phyloP scores from a whole-genome alignment of 2,329 filamentous ascomycete species.

The Neoscytalidium dimidiatum region DNA sequence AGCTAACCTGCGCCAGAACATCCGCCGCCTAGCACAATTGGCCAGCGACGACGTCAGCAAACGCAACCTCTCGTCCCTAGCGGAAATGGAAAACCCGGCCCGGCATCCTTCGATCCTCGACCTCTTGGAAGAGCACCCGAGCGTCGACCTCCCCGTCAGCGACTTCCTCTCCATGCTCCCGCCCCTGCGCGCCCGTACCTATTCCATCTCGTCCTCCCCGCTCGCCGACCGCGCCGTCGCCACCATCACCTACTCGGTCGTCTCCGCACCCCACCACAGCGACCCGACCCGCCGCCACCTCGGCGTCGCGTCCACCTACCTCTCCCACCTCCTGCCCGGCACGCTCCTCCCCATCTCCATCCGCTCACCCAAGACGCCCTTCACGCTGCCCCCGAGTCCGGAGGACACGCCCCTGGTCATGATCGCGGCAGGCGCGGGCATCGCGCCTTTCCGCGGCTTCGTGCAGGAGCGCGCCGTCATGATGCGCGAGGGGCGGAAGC shows the following conservation, averaged over 20 bases:
- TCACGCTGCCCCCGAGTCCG: conserved; percentile 45
- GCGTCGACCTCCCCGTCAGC: conserved; percentile 62
- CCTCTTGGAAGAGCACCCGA: conserved; percentile 64
- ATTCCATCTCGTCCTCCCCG: conserved; percentile 76
- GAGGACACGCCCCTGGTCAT: conserved; percentile 45
- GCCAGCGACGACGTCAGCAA: conserved; percentile 62
- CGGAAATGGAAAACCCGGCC: too few species aligned
- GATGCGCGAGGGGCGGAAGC: conserved; percentile 48
- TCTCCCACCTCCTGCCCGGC: conserved; percentile 41
- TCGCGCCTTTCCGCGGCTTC: conserved; percentile 47
- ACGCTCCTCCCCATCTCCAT: conserved; percentile 46
- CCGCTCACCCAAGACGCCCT: conserved; percentile 41
- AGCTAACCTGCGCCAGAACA: not conserved
- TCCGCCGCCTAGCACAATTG: not conserved
- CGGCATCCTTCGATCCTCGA: conserved; percentile 63
- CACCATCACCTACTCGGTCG: conserved; percentile 69
- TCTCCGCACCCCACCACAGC: conserved; percentile 56
- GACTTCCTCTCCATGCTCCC: conserved; percentile 73
- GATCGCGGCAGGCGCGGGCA: conserved; percentile 40
- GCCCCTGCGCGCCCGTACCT: conserved; percentile 74
- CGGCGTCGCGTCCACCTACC: conserved; percentile 47
- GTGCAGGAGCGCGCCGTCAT: conserved; percentile 44
- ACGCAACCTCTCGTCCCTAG: conserved; percentile 55
- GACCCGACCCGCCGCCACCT: conserved; percentile 47
- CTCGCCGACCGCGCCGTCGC: conserved; percentile 58